A percentile compares a stretch with the other conserved stretches of the same genome.
Evolutionary conservation across 2,329 filamentous ascomycete genomes (phyloP).

Genomic region (Cladophialophora exuberans): DNA sequence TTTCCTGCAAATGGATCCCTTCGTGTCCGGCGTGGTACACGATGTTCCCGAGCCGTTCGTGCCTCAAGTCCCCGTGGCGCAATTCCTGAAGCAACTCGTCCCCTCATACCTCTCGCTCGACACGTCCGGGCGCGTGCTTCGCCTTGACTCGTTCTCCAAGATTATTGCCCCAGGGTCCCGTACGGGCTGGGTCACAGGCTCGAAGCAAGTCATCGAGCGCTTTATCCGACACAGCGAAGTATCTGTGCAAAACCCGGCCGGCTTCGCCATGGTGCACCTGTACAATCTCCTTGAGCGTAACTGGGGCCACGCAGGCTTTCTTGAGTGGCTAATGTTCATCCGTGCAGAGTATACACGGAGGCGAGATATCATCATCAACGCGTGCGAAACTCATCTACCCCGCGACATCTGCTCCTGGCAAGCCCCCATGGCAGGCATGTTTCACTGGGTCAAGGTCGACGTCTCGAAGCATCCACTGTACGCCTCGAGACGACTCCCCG

Average conservation of each 20-base stretch:
- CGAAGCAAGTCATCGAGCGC: conserved; percentile 79
- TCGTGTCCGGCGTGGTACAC: conserved; percentile 51
- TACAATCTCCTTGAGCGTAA: conserved; percentile 90
- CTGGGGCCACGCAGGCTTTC: conserved; percentile 90
- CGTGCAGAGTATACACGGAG: conserved; percentile 79
- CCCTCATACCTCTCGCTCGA: conserved; percentile 81
- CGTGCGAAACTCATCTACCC: conserved; percentile 79
- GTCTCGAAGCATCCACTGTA: conserved; percentile 48
- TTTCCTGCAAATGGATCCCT: conserved; percentile 82
- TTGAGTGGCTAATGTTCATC: conserved; percentile 85
- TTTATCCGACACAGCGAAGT: conserved; percentile 83
- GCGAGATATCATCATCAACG: conserved; percentile 74
- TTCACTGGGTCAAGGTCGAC: conserved; percentile 60
- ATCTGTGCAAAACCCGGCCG: conserved; percentile 81
- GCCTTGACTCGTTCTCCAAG: conserved; percentile 93
- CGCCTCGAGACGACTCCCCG: conserved; percentile 1
- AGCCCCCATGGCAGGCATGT: conserved; percentile 88
- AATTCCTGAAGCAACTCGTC: conserved; percentile 73
- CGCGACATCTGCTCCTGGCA: conserved; percentile 76
- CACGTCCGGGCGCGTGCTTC: conserved; percentile 82
- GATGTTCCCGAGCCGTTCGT: conserved; percentile 53
- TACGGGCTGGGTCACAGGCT: conserved; percentile 86
- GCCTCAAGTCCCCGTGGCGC: conserved; percentile 60
- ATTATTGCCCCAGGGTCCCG: conserved; percentile 82
- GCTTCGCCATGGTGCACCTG: conserved; percentile 79